A percentile compares a stretch with the other conserved stretches of the same genome.
Evolutionary conservation across 495 filamentous ascomycete species (phyloP).

Genomic region (Penicillium maclennaniae): DNA sequence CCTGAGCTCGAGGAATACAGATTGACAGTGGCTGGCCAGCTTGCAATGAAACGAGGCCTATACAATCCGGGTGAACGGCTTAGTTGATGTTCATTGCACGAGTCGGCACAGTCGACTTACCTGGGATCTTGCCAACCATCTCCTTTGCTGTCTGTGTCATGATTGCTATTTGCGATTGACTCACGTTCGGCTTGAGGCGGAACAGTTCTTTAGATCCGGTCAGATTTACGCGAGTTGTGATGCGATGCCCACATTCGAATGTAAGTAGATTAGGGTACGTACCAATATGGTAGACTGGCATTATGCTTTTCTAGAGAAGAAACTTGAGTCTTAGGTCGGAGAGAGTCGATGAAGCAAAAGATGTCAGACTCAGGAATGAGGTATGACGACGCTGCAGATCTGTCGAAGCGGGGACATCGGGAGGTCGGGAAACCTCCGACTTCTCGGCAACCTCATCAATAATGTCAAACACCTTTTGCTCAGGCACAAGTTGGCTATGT

Average conservation of each 20-base stretch:
- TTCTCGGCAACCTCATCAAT: not conserved
- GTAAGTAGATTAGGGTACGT: constrained; percentile 1
- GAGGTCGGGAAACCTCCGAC: not conserved
- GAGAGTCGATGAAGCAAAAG: not conserved
- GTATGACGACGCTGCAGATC: not conserved
- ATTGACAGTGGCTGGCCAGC: constrained; percentile 31
- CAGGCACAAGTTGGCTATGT: not conserved
- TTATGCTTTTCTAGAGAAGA: constrained; percentile 3
- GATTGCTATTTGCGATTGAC: constrained; percentile 25
- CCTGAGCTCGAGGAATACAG: constrained; percentile 37
- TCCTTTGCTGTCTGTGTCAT: constrained; percentile 27
- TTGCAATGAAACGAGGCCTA: constrained; percentile 33
- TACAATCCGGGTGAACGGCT: not conserved
- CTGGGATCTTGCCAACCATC: constrained; percentile 42
- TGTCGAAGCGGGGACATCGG: not conserved
- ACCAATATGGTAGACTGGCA: constrained; percentile 38
- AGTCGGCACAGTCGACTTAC: constrained; percentile 2
- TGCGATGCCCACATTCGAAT: constrained; percentile 3
- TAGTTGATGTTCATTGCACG: not conserved
- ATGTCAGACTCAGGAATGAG: not conserved
- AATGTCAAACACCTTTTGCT: not conserved
- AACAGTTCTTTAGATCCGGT: constrained; percentile 34
- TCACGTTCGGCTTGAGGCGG: constrained; percentile 39
- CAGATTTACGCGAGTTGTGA: constrained; percentile 1
- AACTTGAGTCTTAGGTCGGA: not conserved